Base-by-base conservation (phyloP, 1,284 basidiomycete genomes). In the Naganishia albida region DNA sequence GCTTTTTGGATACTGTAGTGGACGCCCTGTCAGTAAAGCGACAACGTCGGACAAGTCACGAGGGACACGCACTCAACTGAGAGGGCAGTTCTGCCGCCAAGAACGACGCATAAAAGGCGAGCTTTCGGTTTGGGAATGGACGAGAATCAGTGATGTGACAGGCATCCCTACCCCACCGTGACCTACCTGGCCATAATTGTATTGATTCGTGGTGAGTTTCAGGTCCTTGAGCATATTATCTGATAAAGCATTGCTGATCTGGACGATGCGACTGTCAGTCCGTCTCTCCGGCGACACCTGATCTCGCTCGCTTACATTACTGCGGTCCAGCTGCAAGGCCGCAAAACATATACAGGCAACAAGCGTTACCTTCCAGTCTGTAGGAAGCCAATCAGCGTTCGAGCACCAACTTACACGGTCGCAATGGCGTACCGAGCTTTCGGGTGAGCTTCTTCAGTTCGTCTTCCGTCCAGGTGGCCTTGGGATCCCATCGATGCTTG, bases 221-320 rank as follows among this genome's bases (percentile, higher is more conserved):
- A 80, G 67, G 60, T 82, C 80, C 1, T 64, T 50, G 2, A 82
- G 71, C 55, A 81, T 69, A 59, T 75, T 75, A 70, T 81, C 80
- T 2, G 76, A 75, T 3, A 75, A 67, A 0, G 75, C 76, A 52
- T 75, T 75, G 38, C 60, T 28, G 57, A 76, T 75, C 70, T 72
- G 48, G 2, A 16, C 38, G 38, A 25, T 28, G 13, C 6, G 13
- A 20, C 25, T 15, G 18, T 34, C 3, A 39, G 34, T 34, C 34
- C 10, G 4, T 10, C 10, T 34, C 34, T 25, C 42, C n/a, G 15
- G n/a, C 60, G 42, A 62, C 65, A 51, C 20, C 40, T 12, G 3
- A 52, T 2, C 18, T n/a, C 50, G 20, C 54, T 23, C 16, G 57
- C 70, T 63, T 56, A 72, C 72, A 53, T 77, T 77, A 18, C 70